These are phyloP conservation scores for Aspergillus tamarii DNA, from an alignment of 2,329 filamentous ascomycete species.

Conservation along the genomic window DNA sequence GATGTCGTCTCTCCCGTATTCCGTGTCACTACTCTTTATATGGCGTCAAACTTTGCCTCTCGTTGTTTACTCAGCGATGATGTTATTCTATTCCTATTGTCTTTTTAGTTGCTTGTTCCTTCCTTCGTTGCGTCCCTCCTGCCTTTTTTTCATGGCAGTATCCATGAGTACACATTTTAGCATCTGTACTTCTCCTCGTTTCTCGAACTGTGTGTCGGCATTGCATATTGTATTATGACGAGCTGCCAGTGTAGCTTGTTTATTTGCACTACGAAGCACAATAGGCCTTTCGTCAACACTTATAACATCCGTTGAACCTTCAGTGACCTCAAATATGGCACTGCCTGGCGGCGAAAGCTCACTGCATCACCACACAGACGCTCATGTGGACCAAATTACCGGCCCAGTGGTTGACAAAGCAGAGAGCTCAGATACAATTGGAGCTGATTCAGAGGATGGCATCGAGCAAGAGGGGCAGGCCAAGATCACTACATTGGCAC, in stretches of 20 bases:
- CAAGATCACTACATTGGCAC: slow-evolving; percentile 34
- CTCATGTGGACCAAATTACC: slow-evolving; percentile 4
- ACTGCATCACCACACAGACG: slow-evolving; percentile 6
- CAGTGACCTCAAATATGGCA: slow-evolving; percentile 13
- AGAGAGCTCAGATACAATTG: slow-evolving; percentile 30
- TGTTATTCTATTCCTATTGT: not conserved
- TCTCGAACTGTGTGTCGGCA: not conserved
- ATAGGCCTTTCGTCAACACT: slow-evolving; percentile 21
- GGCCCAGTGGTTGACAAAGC: slow-evolving; percentile 16
- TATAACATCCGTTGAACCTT: slow-evolving; percentile 23
- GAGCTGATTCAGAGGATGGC: slow-evolving; percentile 27
- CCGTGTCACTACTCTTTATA: not conserved
- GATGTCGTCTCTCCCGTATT: not conserved
- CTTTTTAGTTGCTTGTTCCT: not conserved
- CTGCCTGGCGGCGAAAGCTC: slow-evolving; percentile 13
- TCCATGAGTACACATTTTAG: not conserved
- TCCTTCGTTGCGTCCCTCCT: too few species aligned
- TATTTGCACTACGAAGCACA: not conserved
- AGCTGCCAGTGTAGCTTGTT: not conserved
- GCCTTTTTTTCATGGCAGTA: too few species aligned
- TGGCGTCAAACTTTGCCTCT: not conserved
- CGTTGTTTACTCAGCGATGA: not conserved
- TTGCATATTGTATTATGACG: not conserved
- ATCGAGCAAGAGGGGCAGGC: slow-evolving; percentile 27
- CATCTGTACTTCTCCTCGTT: not conserved